phyloP scores from a whole-genome alignment of 2,329 filamentous ascomycete genomes.

The Pezicula radicicola region DNA sequence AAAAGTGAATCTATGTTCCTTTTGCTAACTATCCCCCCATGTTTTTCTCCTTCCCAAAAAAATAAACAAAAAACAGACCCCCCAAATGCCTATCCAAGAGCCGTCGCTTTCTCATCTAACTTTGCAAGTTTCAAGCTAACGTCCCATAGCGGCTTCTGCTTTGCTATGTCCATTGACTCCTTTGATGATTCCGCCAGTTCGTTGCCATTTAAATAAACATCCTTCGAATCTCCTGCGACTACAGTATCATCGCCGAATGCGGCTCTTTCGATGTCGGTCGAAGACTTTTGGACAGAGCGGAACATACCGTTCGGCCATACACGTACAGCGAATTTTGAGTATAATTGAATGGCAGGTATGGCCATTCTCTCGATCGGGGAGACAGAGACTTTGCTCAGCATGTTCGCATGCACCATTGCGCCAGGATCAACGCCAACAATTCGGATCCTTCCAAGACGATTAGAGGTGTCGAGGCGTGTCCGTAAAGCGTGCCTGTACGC shows the following conservation, averaged over 20 bases:
- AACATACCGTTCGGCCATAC: conserved; percentile 29
- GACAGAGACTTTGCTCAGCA: conserved; percentile 21
- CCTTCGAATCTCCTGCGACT: conserved; percentile 18
- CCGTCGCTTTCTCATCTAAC: conserved; percentile 15
- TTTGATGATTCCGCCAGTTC: conserved; percentile 22
- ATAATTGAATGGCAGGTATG: conserved; percentile 9
- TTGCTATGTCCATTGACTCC: conserved; percentile 30
- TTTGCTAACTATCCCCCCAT: no score
- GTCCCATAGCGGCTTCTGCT: conserved; percentile 31
- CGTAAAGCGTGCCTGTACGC: conserved; percentile 8
- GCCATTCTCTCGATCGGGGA: conserved; percentile 19
- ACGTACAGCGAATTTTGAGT: conserved; percentile 12
- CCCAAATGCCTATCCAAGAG: no score
- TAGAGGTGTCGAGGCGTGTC: neutral
- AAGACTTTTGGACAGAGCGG: conserved; percentile 32
- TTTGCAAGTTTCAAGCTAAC: conserved; percentile 23
- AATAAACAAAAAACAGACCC: no score
- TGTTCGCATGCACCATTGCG: conserved; percentile 30
- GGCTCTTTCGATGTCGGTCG: conserved; percentile 29
- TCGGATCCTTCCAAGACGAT: conserved; percentile 30
- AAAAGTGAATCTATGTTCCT: no score
- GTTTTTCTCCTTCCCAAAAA: no score
- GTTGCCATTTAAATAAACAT: conserved; percentile 32
- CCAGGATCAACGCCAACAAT: conserved; percentile 37
- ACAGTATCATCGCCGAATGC: conserved; percentile 23